These are phyloP conservation scores for Lentinula lateritia DNA, from an alignment of 768 basidiomycete genomes.

Conservation along the genomic window DNA sequence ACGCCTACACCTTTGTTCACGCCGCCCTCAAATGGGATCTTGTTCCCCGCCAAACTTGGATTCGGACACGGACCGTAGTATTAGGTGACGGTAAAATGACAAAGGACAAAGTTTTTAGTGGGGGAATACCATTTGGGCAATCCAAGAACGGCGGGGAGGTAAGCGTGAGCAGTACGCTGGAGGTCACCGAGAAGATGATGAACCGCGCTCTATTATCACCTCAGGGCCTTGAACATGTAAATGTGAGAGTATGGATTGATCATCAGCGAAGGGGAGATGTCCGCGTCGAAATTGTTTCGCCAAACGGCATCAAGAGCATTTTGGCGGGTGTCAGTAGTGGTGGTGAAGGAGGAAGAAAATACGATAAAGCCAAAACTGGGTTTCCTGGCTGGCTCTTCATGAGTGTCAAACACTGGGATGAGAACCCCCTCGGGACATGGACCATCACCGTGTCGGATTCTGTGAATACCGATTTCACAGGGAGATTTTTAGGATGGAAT, in stretches of 20 bases:
- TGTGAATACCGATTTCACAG: conserved; percentile 45
- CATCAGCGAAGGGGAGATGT: conserved; percentile 86
- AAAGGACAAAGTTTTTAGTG: conserved; percentile 43
- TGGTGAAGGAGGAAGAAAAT: conserved; percentile 65
- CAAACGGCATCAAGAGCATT: conserved; percentile 80
- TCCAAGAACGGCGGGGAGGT: conserved; percentile 45
- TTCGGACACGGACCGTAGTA: conserved; percentile 62
- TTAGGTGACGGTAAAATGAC: conserved; percentile 46
- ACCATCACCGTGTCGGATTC: conserved; percentile 83
- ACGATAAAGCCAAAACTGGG: conserved; percentile 63
- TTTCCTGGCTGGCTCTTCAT: conserved; percentile 95
- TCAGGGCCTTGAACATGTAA: conserved; percentile 83
- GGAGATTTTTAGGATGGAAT: conserved; percentile 84
- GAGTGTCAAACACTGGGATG: conserved; percentile 98
- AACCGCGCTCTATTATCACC: conserved; percentile 62
- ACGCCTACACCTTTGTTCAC: conserved; percentile 78
- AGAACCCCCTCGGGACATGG: conserved; percentile 89
- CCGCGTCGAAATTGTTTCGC: conserved; percentile 83
- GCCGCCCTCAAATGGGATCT: conserved; percentile 78
- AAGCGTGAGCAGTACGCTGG: conserved; percentile 58
- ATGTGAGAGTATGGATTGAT: conserved; percentile 86
- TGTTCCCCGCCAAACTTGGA: conserved; percentile 94
- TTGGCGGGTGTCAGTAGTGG: conserved; percentile 73
- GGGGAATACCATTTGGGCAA: conserved; percentile 60
- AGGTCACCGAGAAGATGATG: conserved; percentile 63